A percentile compares a stretch with the other conserved stretches of the same genome.
Evolutionary conservation across 75 land plant genomes (phyloP).

Genomic region (Cryptomeria japonica): DNA sequence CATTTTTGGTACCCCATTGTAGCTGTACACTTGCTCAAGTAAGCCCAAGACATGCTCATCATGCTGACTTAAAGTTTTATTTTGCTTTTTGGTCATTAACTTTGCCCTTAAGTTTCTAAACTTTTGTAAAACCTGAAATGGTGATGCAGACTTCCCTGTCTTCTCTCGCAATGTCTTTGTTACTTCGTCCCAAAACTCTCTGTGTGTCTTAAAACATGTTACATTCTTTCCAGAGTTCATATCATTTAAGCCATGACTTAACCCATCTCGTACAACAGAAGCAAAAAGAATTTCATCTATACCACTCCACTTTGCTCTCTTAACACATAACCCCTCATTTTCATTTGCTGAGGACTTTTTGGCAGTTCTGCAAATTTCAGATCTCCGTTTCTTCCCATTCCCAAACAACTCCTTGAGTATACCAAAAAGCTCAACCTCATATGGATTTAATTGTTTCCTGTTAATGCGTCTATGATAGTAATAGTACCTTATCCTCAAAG

Average conservation of each 20-base stretch:
- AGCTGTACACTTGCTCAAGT: not conserved
- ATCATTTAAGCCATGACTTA: not conserved
- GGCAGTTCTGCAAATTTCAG: not conserved
- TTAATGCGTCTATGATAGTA: not conserved
- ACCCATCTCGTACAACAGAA: not conserved
- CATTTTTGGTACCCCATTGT: not conserved
- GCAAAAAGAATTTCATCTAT: slow-evolving; percentile 1
- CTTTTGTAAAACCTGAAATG: not conserved
- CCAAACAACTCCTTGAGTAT: slow-evolving; percentile 1
- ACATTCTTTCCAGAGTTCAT: not conserved
- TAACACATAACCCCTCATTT: not conserved
- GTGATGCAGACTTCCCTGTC: not conserved
- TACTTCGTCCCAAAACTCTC: not conserved
- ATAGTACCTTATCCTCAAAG: not conserved
- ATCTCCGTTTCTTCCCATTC: not conserved
- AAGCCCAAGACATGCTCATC: not conserved
- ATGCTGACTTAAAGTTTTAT: not conserved
- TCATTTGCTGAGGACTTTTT: not conserved
- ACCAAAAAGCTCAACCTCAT: not conserved
- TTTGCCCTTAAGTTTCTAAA: not conserved
- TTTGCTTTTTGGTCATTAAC: not conserved
- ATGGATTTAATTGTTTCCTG: not conserved
- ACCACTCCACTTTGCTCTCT: not conserved
- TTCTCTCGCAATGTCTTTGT: not conserved
- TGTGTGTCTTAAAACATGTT: slow-evolving; percentile 10